phyloP scores from a whole-genome alignment of 2,329 filamentous ascomycete species.

The Aspergillus awamori region DNA sequence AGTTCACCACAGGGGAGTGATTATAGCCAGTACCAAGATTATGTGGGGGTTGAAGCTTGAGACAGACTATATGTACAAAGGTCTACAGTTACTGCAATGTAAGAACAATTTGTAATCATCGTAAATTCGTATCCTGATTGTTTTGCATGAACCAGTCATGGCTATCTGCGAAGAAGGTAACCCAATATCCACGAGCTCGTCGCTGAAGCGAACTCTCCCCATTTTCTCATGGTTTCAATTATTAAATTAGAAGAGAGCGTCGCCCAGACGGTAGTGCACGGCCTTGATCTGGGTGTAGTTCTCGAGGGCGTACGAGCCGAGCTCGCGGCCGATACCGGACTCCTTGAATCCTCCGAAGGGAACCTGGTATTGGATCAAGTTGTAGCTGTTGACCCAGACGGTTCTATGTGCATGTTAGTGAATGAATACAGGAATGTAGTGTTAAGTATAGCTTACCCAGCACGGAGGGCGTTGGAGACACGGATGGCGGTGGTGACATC shows the following conservation, averaged over 20 bases:
- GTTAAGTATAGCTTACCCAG: constrained; percentile 64
- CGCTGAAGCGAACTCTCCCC: constrained; percentile 6
- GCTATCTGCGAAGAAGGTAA: neutral
- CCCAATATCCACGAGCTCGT: constrained; percentile 1
- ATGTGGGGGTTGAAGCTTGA: too few species aligned
- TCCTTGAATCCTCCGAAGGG: constrained; percentile 51
- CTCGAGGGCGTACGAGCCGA: constrained; percentile 52
- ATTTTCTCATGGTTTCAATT: constrained; percentile 16
- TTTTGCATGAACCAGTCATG: constrained; percentile 13
- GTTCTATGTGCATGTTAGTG: constrained; percentile 38
- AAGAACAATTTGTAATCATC: constrained; percentile 1
- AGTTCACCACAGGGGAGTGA: too few species aligned
- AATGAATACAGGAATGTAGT: constrained; percentile 18
- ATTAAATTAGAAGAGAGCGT: constrained; percentile 49
- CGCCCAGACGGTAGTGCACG: constrained; percentile 46
- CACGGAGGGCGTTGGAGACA: constrained; percentile 69
- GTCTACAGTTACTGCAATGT: neutral
- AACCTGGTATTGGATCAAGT: constrained; percentile 59
- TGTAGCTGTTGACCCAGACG: constrained; percentile 71
- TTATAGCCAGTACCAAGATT: too few species aligned
- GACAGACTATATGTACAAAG: neutral
- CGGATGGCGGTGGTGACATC: constrained; percentile 79
- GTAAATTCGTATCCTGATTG: constrained; percentile 12
- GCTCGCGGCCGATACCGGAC: constrained; percentile 48
- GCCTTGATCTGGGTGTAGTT: constrained; percentile 56